Conservation (phyloP, 169 alveolate genomes). For the Plasmodium relictum region DNA sequence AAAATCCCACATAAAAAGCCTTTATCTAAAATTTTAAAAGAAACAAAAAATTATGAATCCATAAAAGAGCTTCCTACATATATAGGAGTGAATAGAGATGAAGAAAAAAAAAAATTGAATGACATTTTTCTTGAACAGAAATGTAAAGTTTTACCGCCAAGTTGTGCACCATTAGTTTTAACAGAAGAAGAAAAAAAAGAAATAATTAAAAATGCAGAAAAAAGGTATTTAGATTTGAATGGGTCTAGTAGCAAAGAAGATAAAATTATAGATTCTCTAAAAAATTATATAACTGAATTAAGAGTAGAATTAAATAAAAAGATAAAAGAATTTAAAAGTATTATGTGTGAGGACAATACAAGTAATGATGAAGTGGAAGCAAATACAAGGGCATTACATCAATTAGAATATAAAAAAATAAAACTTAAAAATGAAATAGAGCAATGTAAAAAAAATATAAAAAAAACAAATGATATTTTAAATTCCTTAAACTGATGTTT, state of each 20-base stretch:
- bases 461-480: constrained; percentile 36
- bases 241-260: constrained; percentile 36
- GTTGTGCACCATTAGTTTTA: constrained; percentile 54
- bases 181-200: constrained; percentile 73
- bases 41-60: constrained; percentile 63
- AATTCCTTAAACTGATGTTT: constrained; percentile 11
- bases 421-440: constrained; percentile 58
- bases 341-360: not conserved
- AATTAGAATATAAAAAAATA: constrained; percentile 23
- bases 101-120: constrained; percentile 40
- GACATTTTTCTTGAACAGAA: constrained; percentile 30
- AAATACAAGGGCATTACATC: not conserved
- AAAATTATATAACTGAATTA: constrained; percentile 27
- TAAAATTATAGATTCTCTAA: constrained; percentile 25
- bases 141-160: constrained; percentile 65
- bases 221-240: not conserved
- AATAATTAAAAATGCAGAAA: constrained; percentile 28
- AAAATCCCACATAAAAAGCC: constrained; percentile 65
- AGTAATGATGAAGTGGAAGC: not conserved
- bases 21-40: constrained; percentile 55
- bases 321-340: constrained; percentile 19
- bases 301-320: constrained; percentile 29
- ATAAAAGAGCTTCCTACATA: constrained; percentile 37
- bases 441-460: constrained; percentile 19
- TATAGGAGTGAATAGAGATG: constrained; percentile 28